phyloP scores from a whole-genome alignment of 169 alveolate species.

The Perkinsus marinus region DNA sequence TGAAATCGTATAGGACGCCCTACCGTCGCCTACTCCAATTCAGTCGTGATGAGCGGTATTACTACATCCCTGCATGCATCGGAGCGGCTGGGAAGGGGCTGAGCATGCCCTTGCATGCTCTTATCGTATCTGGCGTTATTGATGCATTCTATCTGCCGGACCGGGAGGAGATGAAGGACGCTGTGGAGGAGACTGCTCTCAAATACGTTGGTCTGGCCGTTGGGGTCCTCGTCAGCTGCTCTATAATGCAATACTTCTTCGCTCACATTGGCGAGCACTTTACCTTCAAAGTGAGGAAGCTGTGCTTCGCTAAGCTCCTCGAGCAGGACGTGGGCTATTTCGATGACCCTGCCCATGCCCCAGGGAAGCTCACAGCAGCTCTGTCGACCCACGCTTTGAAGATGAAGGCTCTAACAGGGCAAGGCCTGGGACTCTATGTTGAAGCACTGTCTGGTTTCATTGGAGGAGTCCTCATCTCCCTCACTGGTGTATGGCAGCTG shows the following conservation, averaged over 20 bases:
- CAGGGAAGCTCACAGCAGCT: conserved; percentile 35
- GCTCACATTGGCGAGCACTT: not conserved
- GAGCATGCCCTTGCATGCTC: not conserved
- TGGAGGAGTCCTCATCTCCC: not conserved
- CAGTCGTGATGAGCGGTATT: not conserved
- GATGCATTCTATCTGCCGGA: not conserved
- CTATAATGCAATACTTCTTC: not conserved
- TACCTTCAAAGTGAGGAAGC: not conserved
- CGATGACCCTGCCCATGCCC: conserved; percentile 32
- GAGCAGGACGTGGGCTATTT: conserved; percentile 32
- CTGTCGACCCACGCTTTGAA: conserved; percentile 15
- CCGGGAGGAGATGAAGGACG: not conserved
- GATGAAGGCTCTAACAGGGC: conserved; percentile 5
- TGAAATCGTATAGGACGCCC: not conserved
- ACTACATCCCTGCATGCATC: not conserved
- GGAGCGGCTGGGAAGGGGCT: not conserved
- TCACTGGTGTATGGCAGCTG: conserved; percentile 17
- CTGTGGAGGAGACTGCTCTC: not conserved
- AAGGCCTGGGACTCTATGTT: conserved; percentile 17
- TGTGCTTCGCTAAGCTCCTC: not conserved
- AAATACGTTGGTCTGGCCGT: not conserved
- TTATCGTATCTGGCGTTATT: not conserved
- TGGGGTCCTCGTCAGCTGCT: not conserved
- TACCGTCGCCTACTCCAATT: not conserved
- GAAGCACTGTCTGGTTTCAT: conserved; percentile 13